Conservation (phyloP, 2,329 filamentous ascomycete species). For the Alternaria gansuensis region DNA sequence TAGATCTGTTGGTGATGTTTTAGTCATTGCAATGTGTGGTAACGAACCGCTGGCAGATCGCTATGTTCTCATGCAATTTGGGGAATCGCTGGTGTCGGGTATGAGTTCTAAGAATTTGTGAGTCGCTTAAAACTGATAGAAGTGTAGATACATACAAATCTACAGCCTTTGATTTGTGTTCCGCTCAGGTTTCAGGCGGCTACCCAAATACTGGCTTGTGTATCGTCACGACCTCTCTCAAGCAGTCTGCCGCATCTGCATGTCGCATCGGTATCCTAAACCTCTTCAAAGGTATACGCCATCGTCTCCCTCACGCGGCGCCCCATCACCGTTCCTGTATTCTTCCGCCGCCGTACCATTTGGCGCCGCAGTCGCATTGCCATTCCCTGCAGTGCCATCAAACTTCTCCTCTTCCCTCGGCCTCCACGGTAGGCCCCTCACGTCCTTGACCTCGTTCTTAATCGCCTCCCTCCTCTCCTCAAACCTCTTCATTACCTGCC, state of each 20-base stretch:
- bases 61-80: too few species aligned
- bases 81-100: neutral
- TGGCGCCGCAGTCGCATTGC: neutral
- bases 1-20: neutral
- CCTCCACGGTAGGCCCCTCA: constrained; percentile 64
- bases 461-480: constrained; percentile 70
- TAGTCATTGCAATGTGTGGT: neutral
- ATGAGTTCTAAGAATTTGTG: neutral
- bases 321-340: neutral
- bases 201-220: neutral
- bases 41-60: neutral
- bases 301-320: constrained; percentile 1
- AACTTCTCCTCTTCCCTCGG: constrained; percentile 32
- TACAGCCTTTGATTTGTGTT: neutral
- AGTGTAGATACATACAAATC: neutral
- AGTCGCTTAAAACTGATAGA: neutral
- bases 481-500: constrained; percentile 73
- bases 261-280: neutral
- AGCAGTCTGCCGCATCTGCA: neutral
- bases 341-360: neutral
- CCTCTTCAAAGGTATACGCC: constrained; percentile 14
- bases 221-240: neutral
- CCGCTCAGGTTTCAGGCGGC: neutral
- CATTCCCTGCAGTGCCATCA: neutral
- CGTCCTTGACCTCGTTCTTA: constrained; percentile 70